Evolutionary conservation across 768 basidiomycete genomes (phyloP).

Genomic region (Sarcodon aspratus): DNA sequence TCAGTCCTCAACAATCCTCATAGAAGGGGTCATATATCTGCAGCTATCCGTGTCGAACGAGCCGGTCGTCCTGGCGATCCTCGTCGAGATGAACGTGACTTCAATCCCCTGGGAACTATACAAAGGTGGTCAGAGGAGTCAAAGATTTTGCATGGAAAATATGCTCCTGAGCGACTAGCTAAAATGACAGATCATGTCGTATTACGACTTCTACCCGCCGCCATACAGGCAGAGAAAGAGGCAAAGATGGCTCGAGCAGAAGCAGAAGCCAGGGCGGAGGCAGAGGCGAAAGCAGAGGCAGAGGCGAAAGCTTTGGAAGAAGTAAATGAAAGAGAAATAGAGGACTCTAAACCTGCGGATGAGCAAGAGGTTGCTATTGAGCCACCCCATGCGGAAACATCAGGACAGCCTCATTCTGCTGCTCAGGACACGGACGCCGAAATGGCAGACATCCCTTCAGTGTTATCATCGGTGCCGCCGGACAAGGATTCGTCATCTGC

Average conservation of each 20-base stretch:
- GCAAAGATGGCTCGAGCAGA: conserved; percentile 20
- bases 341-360: conserved; percentile 15
- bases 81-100: conserved; percentile 22
- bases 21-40: conserved; percentile 33
- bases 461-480: neutral
- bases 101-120: conserved; percentile 70
- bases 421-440: conserved; percentile 33
- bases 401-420: conserved; percentile 1
- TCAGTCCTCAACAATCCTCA: conserved; percentile 37
- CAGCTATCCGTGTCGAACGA: conserved; percentile 56
- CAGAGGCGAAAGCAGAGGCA: conserved; percentile 25
- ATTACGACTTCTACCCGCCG: conserved; percentile 70
- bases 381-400: conserved; percentile 23
- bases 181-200: conserved; percentile 64
- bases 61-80: conserved; percentile 22
- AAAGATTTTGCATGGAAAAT: conserved; percentile 69
- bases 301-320: conserved; percentile 26
- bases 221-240: conserved; percentile 46
- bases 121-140: conserved; percentile 89
- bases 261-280: conserved; percentile 39
- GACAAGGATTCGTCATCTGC: conserved; percentile 5
- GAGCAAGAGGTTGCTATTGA: conserved; percentile 13
- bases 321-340: conserved; percentile 21
- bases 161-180: conserved; percentile 51
- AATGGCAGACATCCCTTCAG: conserved; percentile 30